These are phyloP conservation scores for Trichoderma erinaceum DNA, from an alignment of 495 filamentous ascomycete species.

Conservation along the genomic window DNA sequence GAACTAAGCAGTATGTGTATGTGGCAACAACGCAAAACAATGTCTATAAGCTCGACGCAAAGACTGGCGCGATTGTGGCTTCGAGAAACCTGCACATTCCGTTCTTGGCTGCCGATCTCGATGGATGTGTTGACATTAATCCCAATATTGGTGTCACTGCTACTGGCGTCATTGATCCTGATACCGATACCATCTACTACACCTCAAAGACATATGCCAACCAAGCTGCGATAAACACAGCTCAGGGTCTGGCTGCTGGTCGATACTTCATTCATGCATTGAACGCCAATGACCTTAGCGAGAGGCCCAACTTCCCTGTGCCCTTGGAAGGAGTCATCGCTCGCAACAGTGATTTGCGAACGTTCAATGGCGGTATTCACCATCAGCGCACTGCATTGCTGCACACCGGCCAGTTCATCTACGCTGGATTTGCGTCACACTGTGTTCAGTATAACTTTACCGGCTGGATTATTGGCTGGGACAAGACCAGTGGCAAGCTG, in stretches of 20 bases:
- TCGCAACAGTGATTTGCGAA: slow-evolving; percentile 37
- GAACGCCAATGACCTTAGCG: slow-evolving; percentile 31
- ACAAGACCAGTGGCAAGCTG: slow-evolving; percentile 38
- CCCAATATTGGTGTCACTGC: slow-evolving; percentile 41
- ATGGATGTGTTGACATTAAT: slow-evolving; percentile 43
- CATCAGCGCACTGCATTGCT: slow-evolving; percentile 39
- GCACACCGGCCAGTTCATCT: slow-evolving; percentile 35
- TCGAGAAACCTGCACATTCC: slow-evolving; percentile 38
- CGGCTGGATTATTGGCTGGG: slow-evolving; percentile 41
- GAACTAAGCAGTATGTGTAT: slow-evolving; percentile 39
- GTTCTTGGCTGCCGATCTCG: slow-evolving; percentile 37
- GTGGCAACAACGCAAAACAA: slow-evolving; percentile 42
- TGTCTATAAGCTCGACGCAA: slow-evolving; percentile 41
- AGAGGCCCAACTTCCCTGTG: slow-evolving; percentile 35
- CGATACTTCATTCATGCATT: slow-evolving; percentile 38
- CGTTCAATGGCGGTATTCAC: slow-evolving; percentile 39
- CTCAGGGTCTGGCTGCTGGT: slow-evolving; percentile 24
- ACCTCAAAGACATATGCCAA: slow-evolving; percentile 39
- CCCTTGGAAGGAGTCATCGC: slow-evolving; percentile 33
- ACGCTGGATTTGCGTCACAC: slow-evolving; percentile 42
- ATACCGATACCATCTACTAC: slow-evolving; percentile 38
- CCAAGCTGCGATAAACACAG: slow-evolving; percentile 21
- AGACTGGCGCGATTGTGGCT: slow-evolving; percentile 37
- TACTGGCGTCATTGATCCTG: slow-evolving; percentile 46
- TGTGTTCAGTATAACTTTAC: slow-evolving; percentile 46